Conservation (phyloP, 1,139 yeast species). For the Geotrichum carabidarum region DNA sequence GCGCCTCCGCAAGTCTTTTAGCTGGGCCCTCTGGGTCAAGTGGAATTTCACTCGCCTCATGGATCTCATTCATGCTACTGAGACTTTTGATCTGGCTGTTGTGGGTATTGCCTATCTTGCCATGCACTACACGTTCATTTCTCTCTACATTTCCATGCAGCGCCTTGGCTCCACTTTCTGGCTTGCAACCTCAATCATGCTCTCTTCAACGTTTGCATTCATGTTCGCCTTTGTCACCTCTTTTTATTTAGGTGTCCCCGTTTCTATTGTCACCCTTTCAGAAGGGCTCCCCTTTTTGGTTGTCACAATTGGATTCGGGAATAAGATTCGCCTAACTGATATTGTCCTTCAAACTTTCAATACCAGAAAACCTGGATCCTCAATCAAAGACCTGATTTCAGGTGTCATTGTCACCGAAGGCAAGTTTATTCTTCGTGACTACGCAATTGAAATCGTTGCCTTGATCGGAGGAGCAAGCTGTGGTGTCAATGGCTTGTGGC, state of each 20-base stretch:
- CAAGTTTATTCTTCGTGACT: conserved; percentile 71
- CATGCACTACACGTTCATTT: conserved; percentile 80
- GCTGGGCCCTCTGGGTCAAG: conserved; percentile 57
- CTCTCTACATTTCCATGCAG: conserved; percentile 77
- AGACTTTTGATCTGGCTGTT: conserved; percentile 76
- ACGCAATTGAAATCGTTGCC: conserved; percentile 68
- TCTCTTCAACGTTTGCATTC: conserved; percentile 82
- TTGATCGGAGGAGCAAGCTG: conserved; percentile 68
- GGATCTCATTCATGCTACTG: conserved; percentile 66
- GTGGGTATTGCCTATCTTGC: conserved; percentile 81
- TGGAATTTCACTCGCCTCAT: conserved; percentile 46
- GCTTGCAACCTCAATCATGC: conserved; percentile 77
- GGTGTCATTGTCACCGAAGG: conserved; percentile 66
- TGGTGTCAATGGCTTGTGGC: conserved; percentile 58
- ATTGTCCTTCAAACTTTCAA: conserved; percentile 44
- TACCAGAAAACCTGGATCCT: conserved; percentile 23
- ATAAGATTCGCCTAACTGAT: conserved; percentile 71
- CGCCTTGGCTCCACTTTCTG: conserved; percentile 78
- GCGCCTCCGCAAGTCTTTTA: conserved; percentile 58
- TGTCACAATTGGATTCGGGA: conserved; percentile 88
- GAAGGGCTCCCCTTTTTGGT: conserved; percentile 95
- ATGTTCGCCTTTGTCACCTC: conserved; percentile 74
- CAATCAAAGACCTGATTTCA: conserved; percentile 39
- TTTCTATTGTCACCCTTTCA: conserved; percentile 70
- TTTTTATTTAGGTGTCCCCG: conserved; percentile 41